Percentiles rank a stretch among this genome's conserved stretches.
Evolutionary conservation across 805 yeast species (phyloP).

Genomic region (Candida ficus): DNA sequence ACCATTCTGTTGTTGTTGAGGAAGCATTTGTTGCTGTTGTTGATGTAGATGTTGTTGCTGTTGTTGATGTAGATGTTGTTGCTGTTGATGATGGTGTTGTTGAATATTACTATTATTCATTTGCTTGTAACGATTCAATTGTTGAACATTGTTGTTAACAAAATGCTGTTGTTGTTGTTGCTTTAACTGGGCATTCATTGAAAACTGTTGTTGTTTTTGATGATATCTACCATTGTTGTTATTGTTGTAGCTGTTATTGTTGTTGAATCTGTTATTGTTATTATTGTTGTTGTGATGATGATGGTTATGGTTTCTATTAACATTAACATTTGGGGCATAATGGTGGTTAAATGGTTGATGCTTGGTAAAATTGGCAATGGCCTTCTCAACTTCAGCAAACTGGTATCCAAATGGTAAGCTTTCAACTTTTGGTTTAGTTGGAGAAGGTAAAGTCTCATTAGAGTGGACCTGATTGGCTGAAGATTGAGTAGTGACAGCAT

Average conservation of each 20-base stretch:
- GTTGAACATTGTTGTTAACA: slow-evolving; percentile 14
- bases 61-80: slow-evolving; percentile 3
- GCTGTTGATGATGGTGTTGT: slow-evolving; percentile 4
- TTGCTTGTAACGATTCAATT: slow-evolving; percentile 19
- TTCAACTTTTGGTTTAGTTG: slow-evolving; percentile 10
- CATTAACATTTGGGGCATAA: slow-evolving; percentile 26
- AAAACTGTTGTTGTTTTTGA: slow-evolving; percentile 11
- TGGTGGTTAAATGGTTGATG: slow-evolving; percentile 28
- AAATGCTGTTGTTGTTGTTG: slow-evolving; percentile 24
- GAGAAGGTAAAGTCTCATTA: background rate
- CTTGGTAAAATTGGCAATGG: slow-evolving; percentile 25
- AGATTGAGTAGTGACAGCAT: background rate
- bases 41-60: slow-evolving; percentile 6
- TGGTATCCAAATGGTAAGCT: slow-evolving; percentile 22
- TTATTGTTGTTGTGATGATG: slow-evolving; percentile 7
- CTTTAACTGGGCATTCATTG: slow-evolving; percentile 21
- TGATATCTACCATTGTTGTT: slow-evolving; percentile 5
- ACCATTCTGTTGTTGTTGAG: slow-evolving; percentile 4
- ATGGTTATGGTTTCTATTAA: slow-evolving; percentile 14
- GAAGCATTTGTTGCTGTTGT: slow-evolving; percentile 3
- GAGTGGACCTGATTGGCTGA: background rate
- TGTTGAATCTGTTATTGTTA: slow-evolving; percentile 7
- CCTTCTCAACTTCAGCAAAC: slow-evolving; percentile 26
- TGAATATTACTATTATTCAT: slow-evolving; percentile 6
- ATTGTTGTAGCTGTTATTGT: slow-evolving; percentile 2